Percentiles rank a stretch among this genome's conserved stretches.
Conservation (phyloP, 306 rosid species). For the Hippophae tibetana region DNA sequence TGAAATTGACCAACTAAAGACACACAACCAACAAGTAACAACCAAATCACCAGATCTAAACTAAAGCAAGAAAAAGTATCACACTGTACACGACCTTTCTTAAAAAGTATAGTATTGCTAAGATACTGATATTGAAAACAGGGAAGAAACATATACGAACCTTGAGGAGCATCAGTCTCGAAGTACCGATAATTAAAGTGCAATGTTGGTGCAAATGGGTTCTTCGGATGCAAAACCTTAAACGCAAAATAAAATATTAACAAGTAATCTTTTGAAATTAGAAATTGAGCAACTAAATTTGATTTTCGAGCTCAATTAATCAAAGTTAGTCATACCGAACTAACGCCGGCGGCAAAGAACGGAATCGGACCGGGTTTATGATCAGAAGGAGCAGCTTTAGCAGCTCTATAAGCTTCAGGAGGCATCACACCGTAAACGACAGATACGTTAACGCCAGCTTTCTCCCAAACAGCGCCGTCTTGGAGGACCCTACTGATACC, state of each 20-base stretch:
- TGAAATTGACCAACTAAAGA: too few species aligned
- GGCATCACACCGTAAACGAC: conserved; percentile 97
- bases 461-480: conserved; percentile 90
- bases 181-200: conserved; percentile 96
- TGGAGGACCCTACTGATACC: conserved; percentile 96
- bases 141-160: conserved; percentile 19
- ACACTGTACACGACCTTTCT: too few species aligned
- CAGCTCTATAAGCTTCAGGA: conserved; percentile 95
- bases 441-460: conserved; percentile 95
- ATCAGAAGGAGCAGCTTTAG: conserved; percentile 46
- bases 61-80: too few species aligned
- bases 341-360: conserved; percentile 88
- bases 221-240: conserved; percentile 93
- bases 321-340: conserved; percentile 49
- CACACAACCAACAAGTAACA: too few species aligned
- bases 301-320: not conserved
- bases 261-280: not conserved
- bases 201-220: conserved; percentile 91
- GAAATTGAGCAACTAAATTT: not conserved
- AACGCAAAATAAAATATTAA: not conserved
- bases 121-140: not conserved
- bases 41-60: too few species aligned
- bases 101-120: too few species aligned
- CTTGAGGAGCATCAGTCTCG: conserved; percentile 87
- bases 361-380: conserved; percentile 86